Conservation (phyloP, 768 basidiomycete species). For the Boletus rubropictus region DNA sequence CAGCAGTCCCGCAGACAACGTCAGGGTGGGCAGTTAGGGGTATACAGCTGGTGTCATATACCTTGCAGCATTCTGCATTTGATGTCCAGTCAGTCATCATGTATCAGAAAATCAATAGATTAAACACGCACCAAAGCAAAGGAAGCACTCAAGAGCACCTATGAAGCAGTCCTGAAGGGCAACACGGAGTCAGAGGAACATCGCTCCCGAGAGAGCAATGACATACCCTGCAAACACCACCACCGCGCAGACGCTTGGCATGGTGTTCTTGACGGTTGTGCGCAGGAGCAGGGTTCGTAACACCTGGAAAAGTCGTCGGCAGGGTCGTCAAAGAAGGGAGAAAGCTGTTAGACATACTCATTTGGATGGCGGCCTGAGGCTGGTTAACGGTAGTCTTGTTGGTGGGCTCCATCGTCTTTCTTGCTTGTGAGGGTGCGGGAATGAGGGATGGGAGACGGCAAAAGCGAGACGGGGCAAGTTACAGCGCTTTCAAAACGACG, state of each 20-base stretch:
- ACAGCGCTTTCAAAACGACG: no score
- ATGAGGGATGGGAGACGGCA: not conserved
- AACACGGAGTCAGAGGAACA: not conserved
- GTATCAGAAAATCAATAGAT: not conserved
- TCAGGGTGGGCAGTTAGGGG: not conserved
- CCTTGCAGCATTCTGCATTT: constrained; percentile 63
- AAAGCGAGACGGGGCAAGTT: constrained; percentile 1
- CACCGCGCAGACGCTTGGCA: constrained; percentile 61
- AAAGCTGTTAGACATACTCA: constrained; percentile 51
- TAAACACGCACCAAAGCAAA: constrained; percentile 59
- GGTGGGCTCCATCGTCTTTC: constrained; percentile 28
- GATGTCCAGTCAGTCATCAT: not conserved
- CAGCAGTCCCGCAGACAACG: constrained; percentile 49
- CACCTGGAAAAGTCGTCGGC: constrained; percentile 29
- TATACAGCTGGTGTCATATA: constrained; percentile 18
- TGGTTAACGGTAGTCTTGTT: constrained; percentile 41
- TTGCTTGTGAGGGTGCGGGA: constrained; percentile 22
- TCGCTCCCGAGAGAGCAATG: not conserved
- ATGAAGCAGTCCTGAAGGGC: constrained; percentile 58
- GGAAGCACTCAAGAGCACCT: constrained; percentile 55
- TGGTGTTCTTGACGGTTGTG: constrained; percentile 38
- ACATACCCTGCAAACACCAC: constrained; percentile 60
- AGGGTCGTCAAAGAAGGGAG: not conserved
- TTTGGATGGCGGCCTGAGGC: constrained; percentile 54
- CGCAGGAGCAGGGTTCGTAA: constrained; percentile 40